Evolutionary conservation across 1,284 basidiomycete genomes (phyloP).

Genomic region (Earliella scabrosa): DNA sequence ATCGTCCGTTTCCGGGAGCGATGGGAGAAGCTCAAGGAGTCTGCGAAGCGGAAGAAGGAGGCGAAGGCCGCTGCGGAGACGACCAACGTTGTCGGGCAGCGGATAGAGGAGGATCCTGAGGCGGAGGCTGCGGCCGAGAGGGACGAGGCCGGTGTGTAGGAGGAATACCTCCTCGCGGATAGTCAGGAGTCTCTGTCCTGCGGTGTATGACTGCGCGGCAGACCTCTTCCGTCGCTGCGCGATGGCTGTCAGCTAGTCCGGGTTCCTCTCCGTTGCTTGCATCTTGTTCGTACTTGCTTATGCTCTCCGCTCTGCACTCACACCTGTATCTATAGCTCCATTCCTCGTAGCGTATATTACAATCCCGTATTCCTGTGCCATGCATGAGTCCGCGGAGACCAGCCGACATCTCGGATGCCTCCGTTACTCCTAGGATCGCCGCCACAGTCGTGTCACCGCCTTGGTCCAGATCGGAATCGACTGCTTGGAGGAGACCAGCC

Average conservation of each 20-base stretch:
- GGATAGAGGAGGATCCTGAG: constrained; percentile 80
- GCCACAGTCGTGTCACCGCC: no score
- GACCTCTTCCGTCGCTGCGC: background rate
- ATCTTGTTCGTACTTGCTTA: background rate
- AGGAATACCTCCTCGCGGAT: no score
- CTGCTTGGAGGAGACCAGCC: no score
- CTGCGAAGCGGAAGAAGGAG: constrained; percentile 84
- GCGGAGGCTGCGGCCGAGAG: constrained; percentile 67
- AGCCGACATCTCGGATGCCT: no score
- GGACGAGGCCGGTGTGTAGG: constrained; percentile 22
- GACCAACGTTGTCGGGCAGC: constrained; percentile 55
- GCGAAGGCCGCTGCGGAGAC: constrained; percentile 66
- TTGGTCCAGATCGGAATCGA: no score
- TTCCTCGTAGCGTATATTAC: background rate
- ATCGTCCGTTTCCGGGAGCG: constrained; percentile 83
- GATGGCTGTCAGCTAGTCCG: background rate
- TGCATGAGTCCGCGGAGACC: no score
- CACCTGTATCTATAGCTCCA: background rate
- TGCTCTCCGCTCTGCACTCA: background rate
- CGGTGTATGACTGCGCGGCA: background rate
- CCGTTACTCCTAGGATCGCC: no score
- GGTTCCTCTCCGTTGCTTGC: background rate
- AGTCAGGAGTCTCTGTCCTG: background rate
- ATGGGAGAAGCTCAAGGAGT: constrained; percentile 89
- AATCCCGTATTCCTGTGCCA: background rate